Conservation (phyloP, 2,329 filamentous ascomycete species). For the Gnomoniopsis sp. region DNA sequence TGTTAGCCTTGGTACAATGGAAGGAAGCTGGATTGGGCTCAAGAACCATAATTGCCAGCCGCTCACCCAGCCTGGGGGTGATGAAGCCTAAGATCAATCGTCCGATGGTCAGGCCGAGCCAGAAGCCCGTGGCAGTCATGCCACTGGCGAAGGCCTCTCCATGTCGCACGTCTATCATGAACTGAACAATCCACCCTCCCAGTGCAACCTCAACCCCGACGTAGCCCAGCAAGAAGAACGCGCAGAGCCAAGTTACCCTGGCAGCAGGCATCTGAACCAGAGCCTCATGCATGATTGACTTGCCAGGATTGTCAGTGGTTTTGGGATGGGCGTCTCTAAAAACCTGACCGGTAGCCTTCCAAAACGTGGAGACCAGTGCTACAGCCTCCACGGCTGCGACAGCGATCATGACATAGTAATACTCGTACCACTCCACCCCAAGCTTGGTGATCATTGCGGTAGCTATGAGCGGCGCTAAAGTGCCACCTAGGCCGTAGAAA, state of each 20-base stretch:
- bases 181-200: constrained; percentile 79
- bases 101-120: constrained; percentile 74
- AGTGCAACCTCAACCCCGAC: constrained; percentile 73
- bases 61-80: constrained; percentile 69
- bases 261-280: constrained; percentile 41
- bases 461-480: constrained; percentile 66
- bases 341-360: constrained; percentile 49
- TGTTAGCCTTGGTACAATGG: constrained; percentile 17
- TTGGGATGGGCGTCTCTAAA: constrained; percentile 42
- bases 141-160: constrained; percentile 66
- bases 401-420: constrained; percentile 66
- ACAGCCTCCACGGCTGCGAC: constrained; percentile 52
- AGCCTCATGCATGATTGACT: constrained; percentile 30
- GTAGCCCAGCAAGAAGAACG: constrained; percentile 71
- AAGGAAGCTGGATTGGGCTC: background rate
- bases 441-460: constrained; percentile 67
- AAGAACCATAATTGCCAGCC: constrained; percentile 45
- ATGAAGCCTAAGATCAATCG: constrained; percentile 70
- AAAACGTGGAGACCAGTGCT: constrained; percentile 51
- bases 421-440: constrained; percentile 62
- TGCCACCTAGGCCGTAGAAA: constrained; percentile 65
- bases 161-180: constrained; percentile 75
- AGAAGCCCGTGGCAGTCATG: constrained; percentile 76
- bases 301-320: constrained; percentile 22
- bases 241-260: constrained; percentile 65